These are phyloP conservation scores for Galerina sulciceps DNA, from an alignment of 768 basidiomycete genomes.

Conservation along the genomic window DNA sequence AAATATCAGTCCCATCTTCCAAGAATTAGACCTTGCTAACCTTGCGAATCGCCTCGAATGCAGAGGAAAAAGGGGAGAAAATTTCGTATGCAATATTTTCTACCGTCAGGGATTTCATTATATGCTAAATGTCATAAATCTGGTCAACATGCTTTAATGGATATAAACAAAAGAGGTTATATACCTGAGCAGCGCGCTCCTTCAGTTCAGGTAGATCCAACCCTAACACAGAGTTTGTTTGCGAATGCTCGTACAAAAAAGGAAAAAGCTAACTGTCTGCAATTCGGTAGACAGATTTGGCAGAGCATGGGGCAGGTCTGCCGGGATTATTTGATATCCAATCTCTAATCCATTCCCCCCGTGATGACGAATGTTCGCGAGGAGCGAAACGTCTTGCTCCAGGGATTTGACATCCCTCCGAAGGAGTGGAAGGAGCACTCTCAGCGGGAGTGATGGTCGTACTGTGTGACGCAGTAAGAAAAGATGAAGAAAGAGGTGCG, in stretches of 20 bases:
- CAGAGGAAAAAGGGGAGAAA: conserved; percentile 83
- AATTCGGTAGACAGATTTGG: conserved; percentile 82
- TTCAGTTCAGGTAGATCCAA: conserved; percentile 75
- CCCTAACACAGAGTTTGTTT: conserved; percentile 41
- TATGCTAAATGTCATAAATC: conserved; percentile 51
- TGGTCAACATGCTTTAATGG: not conserved
- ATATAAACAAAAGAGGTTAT: not conserved
- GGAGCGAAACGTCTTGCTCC: conserved; percentile 20
- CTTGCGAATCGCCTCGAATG: conserved; percentile 82
- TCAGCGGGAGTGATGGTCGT: conserved; percentile 25
- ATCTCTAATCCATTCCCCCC: conserved; percentile 72
- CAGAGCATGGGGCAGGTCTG: conserved; percentile 73
- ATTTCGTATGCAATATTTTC: conserved; percentile 86
- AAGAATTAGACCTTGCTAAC: conserved; percentile 31
- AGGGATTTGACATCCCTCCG: conserved; percentile 31
- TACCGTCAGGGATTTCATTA: conserved; percentile 72
- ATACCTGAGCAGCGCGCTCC: conserved; percentile 65
- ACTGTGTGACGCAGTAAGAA: conserved; percentile 34
- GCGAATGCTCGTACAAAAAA: not conserved
- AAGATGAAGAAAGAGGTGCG: conserved; percentile 81
- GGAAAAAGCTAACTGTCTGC: conserved; percentile 70
- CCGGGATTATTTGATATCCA: conserved; percentile 68
- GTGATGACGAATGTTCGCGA: conserved; percentile 29
- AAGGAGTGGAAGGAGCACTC: conserved; percentile 28
- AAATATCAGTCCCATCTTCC: not conserved